These are phyloP conservation scores for Phoenix dactylifera DNA, from an alignment of 176 grass and related monocot species.

Conservation along the genomic window DNA sequence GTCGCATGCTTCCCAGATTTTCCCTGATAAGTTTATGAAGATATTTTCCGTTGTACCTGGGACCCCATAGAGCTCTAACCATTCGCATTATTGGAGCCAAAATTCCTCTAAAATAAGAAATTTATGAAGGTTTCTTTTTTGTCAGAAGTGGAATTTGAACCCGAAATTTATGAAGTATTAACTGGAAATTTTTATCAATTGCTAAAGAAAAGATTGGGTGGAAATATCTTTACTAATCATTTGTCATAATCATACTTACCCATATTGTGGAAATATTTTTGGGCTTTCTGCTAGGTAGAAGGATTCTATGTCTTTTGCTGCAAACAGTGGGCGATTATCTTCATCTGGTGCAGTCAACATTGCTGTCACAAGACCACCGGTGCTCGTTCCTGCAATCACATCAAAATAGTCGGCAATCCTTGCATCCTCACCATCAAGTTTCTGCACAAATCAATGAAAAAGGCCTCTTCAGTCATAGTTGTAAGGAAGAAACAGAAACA, in stretches of 20 bases:
- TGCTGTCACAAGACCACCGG: constrained; percentile 63
- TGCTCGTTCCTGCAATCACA: constrained; percentile 77
- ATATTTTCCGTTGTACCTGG: constrained; percentile 76
- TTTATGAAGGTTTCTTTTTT: neutral
- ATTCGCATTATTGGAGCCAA: constrained; percentile 46
- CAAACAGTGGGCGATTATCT: constrained; percentile 56
- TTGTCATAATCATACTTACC: constrained; percentile 19
- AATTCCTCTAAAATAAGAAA: constrained; percentile 40
- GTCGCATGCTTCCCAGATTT: constrained; percentile 44
- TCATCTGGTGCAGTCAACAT: constrained; percentile 59
- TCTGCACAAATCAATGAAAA: constrained; percentile 33
- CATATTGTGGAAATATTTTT: constrained; percentile 64
- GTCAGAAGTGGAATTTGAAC: too few relatives aligned
- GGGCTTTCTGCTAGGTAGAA: constrained; percentile 59
- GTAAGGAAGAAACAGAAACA: constrained; percentile 10
- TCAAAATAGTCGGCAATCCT: constrained; percentile 82
- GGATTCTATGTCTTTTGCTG: constrained; percentile 64
- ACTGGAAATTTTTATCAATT: too few relatives aligned
- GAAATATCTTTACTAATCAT: neutral
- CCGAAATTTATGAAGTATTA: constrained; percentile 6
- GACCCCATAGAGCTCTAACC: constrained; percentile 45
- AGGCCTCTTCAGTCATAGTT: neutral
- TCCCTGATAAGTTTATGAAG: constrained; percentile 63
- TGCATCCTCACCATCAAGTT: constrained; percentile 78
- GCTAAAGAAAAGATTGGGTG: neutral